Evolutionary conservation across 495 filamentous ascomycete species (phyloP), one percentile per base, ranked within the genome.

Genomic region (Umbilicaria muhlenbergii): DNA sequence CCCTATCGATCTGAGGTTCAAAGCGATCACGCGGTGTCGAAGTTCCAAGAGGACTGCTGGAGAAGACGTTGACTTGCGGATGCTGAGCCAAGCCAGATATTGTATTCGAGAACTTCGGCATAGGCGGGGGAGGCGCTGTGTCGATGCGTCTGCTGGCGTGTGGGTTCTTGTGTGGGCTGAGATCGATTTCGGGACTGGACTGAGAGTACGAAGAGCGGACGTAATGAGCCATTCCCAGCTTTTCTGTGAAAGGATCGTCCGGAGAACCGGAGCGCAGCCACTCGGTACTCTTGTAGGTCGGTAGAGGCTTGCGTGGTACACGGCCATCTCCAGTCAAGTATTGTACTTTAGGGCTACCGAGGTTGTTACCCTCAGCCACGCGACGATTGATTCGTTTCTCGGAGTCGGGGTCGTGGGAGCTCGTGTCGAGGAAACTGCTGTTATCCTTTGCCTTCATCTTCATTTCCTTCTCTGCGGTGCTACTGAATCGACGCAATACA

Each of bases 211-310:
- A 13, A 1, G 32, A 38, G 21, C 28, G 11, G 35, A 34, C 19
- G 34, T 37, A 18, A 11, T 21, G 17, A 13, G 33, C 38, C 43
- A 32, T 33, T 24, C 54, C 41, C 39, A 42, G 34, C 13, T 43
- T 44, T 24, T 58, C 57, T 8, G 53, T 51, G 47, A 61, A 61
- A 13, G 59, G 61, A 44, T 63, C 54, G 8, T 60, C 55, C 11
- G 39, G 31, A 18, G 28, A 39, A 32, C 40, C 32, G 13, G 50
- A 47, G n/a, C 42, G 43, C 53, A 56, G 24, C 5, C 4, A 28
- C 24, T 28, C 24, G 5, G 24, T 51, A 36, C 47, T 58, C 37
- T 53, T 50, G 38, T 53, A 58, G 7, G 53, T 43, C n/a, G 53
- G 50, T 24, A 58, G 19, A 4, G 43, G 47, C 34, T 48, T 51